These are phyloP conservation scores for Solanum hybrid DNA, from an alignment of 305 asterid species.

Conservation along the genomic window DNA sequence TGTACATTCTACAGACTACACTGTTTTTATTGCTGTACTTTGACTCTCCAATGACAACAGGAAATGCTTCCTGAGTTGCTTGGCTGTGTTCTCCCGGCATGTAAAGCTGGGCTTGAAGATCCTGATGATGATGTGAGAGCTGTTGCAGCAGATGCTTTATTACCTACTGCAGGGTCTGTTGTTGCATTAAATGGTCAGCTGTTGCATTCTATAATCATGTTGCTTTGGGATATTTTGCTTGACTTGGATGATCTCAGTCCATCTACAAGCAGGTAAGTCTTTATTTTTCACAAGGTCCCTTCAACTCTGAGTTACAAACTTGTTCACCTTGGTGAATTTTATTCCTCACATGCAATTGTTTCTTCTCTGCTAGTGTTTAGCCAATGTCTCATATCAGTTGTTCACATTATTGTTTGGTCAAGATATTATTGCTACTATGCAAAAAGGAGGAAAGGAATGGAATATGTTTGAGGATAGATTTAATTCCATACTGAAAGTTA, in stretches of 20 bases:
- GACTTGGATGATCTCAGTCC: constrained; percentile 99
- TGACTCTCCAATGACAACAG: constrained; percentile 36
- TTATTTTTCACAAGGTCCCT: not conserved
- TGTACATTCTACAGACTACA: not conserved
- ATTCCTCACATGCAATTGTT: not conserved
- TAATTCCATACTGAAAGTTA: not conserved
- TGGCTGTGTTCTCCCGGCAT: constrained; percentile 76
- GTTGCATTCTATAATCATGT: constrained; percentile 82
- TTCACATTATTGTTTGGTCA: not conserved
- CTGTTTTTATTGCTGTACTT: not conserved
- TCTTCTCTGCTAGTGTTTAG: not conserved
- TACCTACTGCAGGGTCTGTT: constrained; percentile 81
- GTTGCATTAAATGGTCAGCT: constrained; percentile 66
- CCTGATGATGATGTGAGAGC: constrained; percentile 99
- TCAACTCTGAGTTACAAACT: not conserved
- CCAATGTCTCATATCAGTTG: not conserved
- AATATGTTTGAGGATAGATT: not conserved
- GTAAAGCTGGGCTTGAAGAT: constrained; percentile 96
- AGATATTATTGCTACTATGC: not conserved
- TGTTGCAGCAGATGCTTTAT: constrained; percentile 93
- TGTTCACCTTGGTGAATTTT: not conserved
- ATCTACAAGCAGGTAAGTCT: constrained; percentile 87
- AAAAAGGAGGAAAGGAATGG: not conserved
- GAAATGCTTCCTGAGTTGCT: constrained; percentile 84
- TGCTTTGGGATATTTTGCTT: constrained; percentile 96